Conservation (phyloP, 805 yeast species). For the Pichia scutulata region DNA sequence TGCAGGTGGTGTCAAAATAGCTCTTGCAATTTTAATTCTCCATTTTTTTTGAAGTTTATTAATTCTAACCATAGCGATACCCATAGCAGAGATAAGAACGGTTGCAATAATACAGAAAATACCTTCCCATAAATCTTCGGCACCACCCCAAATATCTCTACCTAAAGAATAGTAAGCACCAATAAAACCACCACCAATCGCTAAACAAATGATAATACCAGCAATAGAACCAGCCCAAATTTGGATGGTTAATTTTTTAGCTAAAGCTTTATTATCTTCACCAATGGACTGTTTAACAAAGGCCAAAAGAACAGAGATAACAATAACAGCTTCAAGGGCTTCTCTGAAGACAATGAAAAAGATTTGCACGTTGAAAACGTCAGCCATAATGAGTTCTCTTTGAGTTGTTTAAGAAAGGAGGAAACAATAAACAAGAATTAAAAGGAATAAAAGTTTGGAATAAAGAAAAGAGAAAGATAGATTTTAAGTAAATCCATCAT, state of each 20-base stretch:
- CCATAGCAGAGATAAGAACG: conserved; percentile 84
- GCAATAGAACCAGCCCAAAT: conserved; percentile 76
- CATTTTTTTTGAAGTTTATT: conserved; percentile 96
- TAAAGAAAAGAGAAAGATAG: not conserved
- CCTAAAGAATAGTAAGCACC: conserved; percentile 83
- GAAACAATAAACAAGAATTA: not conserved
- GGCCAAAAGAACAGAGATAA: conserved; percentile 85
- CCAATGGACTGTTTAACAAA: conserved; percentile 88
- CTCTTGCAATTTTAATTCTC: conserved; percentile 89
- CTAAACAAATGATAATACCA: conserved; percentile 75
- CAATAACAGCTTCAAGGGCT: conserved; percentile 84
- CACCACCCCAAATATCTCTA: conserved; percentile 73
- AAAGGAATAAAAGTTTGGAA: not conserved
- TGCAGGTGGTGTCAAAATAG: conserved; percentile 55
- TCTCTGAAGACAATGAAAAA: conserved; percentile 93
- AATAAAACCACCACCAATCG: conserved; percentile 87
- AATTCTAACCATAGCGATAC: conserved; percentile 91
- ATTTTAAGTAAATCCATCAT: not conserved
- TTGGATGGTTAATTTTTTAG: conserved; percentile 40
- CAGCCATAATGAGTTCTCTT: conserved; percentile 16
- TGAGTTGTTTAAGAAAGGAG: not conserved
- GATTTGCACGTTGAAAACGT: conserved; percentile 62
- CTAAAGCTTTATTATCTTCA: conserved; percentile 38
- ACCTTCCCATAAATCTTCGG: conserved; percentile 98
- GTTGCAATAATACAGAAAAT: conserved; percentile 86